phyloP scores from a whole-genome alignment of 2,329 filamentous ascomycete genomes.

The Neofusicoccum umdonicola region DNA sequence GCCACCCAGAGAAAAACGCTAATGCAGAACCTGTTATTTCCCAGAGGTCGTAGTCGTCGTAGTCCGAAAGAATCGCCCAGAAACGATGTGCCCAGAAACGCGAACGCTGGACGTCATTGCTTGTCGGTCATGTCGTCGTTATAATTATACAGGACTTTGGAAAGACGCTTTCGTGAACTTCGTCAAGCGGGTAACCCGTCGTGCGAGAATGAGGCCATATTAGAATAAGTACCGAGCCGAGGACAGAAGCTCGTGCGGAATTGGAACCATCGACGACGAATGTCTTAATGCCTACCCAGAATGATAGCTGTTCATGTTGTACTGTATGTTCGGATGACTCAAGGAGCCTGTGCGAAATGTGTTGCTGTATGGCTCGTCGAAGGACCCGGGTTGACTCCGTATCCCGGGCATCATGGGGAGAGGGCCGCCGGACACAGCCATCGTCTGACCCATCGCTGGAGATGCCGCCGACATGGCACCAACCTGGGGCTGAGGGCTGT shows the following conservation, averaged over 20 bases:
- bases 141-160: conserved; percentile 11
- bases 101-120: conserved; percentile 8
- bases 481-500: conserved; percentile 10
- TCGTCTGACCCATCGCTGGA: conserved; percentile 6
- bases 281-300: background rate
- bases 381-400: background rate
- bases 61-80: background rate
- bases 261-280: background rate
- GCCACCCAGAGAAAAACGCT: conserved; percentile 7
- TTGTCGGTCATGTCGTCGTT: conserved; percentile 8
- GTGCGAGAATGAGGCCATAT: background rate
- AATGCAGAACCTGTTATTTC: conserved; percentile 4
- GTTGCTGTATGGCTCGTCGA: conserved; percentile 13
- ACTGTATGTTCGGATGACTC: conserved; percentile 13
- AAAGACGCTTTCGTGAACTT: conserved; percentile 11
- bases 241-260: background rate
- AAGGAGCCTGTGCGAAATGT: conserved; percentile 10
- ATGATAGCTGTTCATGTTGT: conserved; percentile 8
- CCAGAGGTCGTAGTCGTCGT: conserved; percentile 4
- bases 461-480: conserved; percentile 11
- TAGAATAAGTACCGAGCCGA: background rate
- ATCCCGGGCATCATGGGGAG: conserved; percentile 13
- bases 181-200: background rate
- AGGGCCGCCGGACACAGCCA: background rate
- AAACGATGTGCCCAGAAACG: background rate